Conservation (phyloP, 371 early-diverging fungal species). For the Actinomortierella wolfii region DNA sequence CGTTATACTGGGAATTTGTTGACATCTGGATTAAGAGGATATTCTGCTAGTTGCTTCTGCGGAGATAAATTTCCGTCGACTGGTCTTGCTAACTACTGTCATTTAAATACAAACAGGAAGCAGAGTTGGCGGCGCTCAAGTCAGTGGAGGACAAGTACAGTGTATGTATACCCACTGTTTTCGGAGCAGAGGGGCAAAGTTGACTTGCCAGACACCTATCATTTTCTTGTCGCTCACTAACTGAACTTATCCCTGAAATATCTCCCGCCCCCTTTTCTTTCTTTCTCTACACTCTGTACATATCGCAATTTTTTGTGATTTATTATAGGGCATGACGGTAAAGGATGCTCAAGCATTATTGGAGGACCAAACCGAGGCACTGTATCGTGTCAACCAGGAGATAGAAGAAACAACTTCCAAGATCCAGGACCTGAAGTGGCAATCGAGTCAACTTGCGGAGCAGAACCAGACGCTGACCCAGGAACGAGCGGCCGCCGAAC, state of each 20-base stretch:
- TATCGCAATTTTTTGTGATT: not conserved
- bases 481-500: constrained; percentile 18
- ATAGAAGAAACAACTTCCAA: constrained; percentile 33
- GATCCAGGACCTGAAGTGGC: constrained; percentile 42
- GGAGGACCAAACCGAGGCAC: constrained; percentile 34
- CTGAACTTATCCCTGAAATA: too few relatives aligned
- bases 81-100: too few relatives aligned
- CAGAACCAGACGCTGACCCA: constrained; percentile 18
- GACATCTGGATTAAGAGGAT: too few relatives aligned
- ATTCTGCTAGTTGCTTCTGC: too few relatives aligned
- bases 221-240: too few relatives aligned
- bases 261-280: too few relatives aligned
- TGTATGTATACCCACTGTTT: constrained; percentile 9
- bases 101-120: constrained; percentile 11
- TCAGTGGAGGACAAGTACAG: constrained; percentile 17
- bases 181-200: too few relatives aligned
- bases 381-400: constrained; percentile 35
- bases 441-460: constrained; percentile 30
- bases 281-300: too few relatives aligned
- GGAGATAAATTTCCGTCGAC: too few relatives aligned
- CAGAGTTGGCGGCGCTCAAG: constrained; percentile 14
- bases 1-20: too few relatives aligned
- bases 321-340: constrained; percentile 38
- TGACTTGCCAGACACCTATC: too few relatives aligned
- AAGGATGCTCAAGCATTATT: constrained; percentile 31